phyloP scores from a whole-genome alignment of 495 filamentous ascomycete genomes.

The Aspergillus nanangensis region DNA sequence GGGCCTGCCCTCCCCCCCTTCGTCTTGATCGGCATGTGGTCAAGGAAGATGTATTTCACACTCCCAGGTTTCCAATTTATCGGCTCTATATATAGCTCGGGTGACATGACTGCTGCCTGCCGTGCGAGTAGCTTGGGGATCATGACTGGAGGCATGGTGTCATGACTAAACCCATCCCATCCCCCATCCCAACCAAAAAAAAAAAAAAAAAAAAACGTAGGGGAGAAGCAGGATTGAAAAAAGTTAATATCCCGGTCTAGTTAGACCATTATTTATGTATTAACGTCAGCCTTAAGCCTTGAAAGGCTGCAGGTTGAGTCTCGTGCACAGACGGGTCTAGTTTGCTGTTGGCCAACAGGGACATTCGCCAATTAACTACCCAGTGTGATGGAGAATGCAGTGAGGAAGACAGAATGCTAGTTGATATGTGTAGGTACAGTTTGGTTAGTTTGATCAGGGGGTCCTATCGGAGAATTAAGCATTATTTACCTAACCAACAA shows the following conservation, averaged over 20 bases:
- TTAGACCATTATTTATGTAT: slow-evolving; percentile 11
- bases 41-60: no score
- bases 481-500: slow-evolving; percentile 15
- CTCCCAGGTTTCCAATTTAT: no score
- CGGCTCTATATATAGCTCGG: no score
- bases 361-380: neutral
- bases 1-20: no score
- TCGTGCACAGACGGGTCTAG: slow-evolving; percentile 11
- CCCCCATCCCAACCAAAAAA: neutral
- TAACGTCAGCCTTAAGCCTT: slow-evolving; percentile 36
- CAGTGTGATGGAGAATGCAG: no score
- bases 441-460: neutral
- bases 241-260: slow-evolving; percentile 6
- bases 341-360: neutral
- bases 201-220: neutral
- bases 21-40: no score
- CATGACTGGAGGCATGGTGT: neutral
- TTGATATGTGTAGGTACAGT: no score
- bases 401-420: no score
- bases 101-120: no score
- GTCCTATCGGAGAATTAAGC: slow-evolving; percentile 9
- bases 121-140: no score
- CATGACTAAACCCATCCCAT: neutral
- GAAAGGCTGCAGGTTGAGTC: slow-evolving; percentile 33
- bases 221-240: neutral